Evolutionary conservation across 1,284 basidiomycete species (phyloP), one percentile per base, ranked within the genome.

Genomic region (Fomes fomentarius): DNA sequence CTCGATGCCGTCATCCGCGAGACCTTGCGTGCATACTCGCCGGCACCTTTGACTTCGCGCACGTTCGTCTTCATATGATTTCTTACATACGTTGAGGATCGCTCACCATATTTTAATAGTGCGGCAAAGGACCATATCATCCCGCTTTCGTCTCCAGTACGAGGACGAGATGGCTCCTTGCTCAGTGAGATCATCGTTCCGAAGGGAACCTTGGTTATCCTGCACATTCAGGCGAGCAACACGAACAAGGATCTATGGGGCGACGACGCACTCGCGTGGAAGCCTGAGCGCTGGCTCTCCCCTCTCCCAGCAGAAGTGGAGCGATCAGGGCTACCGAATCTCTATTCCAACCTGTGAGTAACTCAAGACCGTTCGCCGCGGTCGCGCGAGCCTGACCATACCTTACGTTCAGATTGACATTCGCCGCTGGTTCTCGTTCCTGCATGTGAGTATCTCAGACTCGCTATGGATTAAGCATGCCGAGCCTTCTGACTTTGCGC

Each of bases 381-480:
- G 8, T 5, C 12, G n/a, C n/a, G n/a, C 15, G 37, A 28, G 22
- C 24, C 35, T 19, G 19, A 19, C 1, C 25, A 22, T 12, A 24
- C 21, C 3, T 24, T 12, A 15, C 6, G 15, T 9, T 8, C 8
- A 46, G 44, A 22, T n/a, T 46, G 44, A 46, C 44, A 26, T 46
- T 46, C 44, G 34, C 34, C 1, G 44, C 19, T 17, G 44, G 44
- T 7, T 4, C 31, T 10, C 17, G 44, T 7, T 34, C 44, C 8
- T 46, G 44, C 44, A 46, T 46, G 44, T 46, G 21, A 38, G 66
- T 59, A n/a, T n/a, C n/a, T n/a, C n/a, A n/a, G 5, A 22, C 21
- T 22, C 38, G 11, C 28, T 30, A 6, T 30, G 28, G 7, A 30
- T n/a, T n/a, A n/a, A n/a, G n/a, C n/a, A 11, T 40, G 6, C 11